A percentile compares a stretch with the other conserved stretches of the same genome.
Evolutionary conservation across 495 filamentous ascomycete genomes (phyloP).

Genomic region (Lepidopterella palustris): DNA sequence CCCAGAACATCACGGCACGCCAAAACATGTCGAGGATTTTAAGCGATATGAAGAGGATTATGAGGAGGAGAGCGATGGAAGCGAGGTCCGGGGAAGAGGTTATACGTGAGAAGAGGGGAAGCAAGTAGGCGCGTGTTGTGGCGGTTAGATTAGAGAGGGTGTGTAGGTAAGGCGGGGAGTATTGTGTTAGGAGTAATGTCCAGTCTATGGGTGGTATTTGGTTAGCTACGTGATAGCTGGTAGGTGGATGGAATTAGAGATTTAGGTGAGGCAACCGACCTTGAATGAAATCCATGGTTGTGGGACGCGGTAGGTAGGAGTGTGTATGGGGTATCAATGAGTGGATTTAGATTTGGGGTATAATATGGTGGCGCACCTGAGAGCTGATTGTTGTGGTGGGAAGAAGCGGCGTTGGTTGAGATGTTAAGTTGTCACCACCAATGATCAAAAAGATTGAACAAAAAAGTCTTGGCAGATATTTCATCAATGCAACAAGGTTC

Average conservation of each 20-base stretch:
- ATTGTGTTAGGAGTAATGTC: not conserved
- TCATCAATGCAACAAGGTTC: too few relatives aligned
- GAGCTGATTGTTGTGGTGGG: too few relatives aligned
- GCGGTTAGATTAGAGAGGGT: conserved; percentile 3
- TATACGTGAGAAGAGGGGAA: conserved; percentile 46
- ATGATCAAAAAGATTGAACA: too few relatives aligned
- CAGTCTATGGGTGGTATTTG: not conserved
- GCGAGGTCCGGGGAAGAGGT: conserved; percentile 53
- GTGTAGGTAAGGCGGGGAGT: conserved; percentile 5
- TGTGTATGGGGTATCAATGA: too few relatives aligned
- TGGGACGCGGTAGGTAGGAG: too few relatives aligned
- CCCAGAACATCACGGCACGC: conserved; percentile 66
- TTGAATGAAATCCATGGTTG: conserved; percentile 3
- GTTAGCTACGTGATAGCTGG: not conserved
- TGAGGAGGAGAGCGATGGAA: conserved; percentile 50
- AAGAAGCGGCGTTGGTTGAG: too few relatives aligned
- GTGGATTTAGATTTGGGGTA: too few relatives aligned
- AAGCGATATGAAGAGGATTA: conserved; percentile 55
- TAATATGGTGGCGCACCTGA: too few relatives aligned
- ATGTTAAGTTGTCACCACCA: too few relatives aligned
- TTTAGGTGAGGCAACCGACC: not conserved
- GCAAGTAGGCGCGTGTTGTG: conserved; percentile 24
- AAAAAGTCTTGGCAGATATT: too few relatives aligned
- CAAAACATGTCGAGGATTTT: conserved; percentile 61
- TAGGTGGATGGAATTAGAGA: not conserved